Conservation (phyloP, 176 grass and related monocot species). For the Tuctoria greenei region DNA sequence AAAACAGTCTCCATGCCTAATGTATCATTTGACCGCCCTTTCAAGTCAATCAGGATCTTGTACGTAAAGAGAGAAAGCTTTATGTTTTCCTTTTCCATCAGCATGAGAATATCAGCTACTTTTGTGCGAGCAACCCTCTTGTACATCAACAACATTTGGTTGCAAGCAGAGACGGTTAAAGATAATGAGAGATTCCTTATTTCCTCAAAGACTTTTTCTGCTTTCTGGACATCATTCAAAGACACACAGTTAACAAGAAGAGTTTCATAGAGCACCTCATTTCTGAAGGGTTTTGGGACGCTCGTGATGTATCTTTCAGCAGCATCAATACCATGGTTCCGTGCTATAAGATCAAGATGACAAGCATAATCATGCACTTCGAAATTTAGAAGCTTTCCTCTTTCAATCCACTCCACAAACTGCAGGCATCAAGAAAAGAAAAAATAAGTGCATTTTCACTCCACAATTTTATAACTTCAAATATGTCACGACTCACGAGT, state of each 20-base stretch:
- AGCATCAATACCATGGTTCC: conserved; percentile 54
- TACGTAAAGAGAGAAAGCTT: conserved; percentile 60
- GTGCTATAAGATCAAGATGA: conserved; percentile 77
- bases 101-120: conserved; percentile 51
- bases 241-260: conserved; percentile 61
- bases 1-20: conserved; percentile 62
- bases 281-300: conserved; percentile 58
- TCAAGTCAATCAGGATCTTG: conserved; percentile 70
- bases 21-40: conserved; percentile 62
- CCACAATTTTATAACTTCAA: background rate
- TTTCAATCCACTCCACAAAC: conserved; percentile 67
- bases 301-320: conserved; percentile 58
- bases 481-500: background rate
- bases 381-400: conserved; percentile 53
- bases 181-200: conserved; percentile 67
- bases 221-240: conserved; percentile 50
- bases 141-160: conserved; percentile 75
- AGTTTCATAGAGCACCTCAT: conserved; percentile 58
- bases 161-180: conserved; percentile 57
- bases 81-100: conserved; percentile 77
- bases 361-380: conserved; percentile 61
- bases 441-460: background rate
- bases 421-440: conserved; percentile 41
- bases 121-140: conserved; percentile 54
- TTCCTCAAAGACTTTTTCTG: conserved; percentile 69